Percentiles rank a stretch among this genome's conserved stretches.
Evolutionary conservation across 1,284 basidiomycete species (phyloP).

Genomic region (Moesziomyces sp.): DNA sequence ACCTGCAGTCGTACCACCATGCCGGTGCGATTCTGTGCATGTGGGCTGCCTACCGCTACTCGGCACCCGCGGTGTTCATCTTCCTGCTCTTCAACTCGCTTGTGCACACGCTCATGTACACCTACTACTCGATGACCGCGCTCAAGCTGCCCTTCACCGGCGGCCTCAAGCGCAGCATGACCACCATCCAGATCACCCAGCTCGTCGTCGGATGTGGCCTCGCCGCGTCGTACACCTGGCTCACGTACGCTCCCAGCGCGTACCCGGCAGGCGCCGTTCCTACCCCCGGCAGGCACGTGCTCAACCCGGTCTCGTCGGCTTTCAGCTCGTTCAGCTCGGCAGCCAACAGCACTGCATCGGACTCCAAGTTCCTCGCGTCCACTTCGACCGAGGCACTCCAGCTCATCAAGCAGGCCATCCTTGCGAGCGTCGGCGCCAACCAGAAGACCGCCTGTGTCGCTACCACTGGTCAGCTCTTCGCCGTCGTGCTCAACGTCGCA

Average conservation of each 20-base stretch:
- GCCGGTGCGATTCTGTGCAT: conserved; percentile 65
- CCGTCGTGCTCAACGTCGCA: conserved; percentile 41
- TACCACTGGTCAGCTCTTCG: conserved; percentile 43
- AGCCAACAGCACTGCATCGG: conserved; percentile 5
- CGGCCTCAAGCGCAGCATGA: conserved; percentile 62
- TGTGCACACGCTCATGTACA: conserved; percentile 58
- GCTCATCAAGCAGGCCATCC: conserved; percentile 25
- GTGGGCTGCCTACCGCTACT: conserved; percentile 65
- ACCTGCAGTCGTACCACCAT: conserved; percentile 60
- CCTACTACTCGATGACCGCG: conserved; percentile 64
- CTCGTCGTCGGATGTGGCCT: conserved; percentile 51
- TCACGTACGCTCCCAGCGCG: conserved; percentile 41
- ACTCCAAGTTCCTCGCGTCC: neutral
- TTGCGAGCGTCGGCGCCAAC: conserved; percentile 10
- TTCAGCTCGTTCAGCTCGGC: conserved; percentile 16
- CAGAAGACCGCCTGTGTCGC: conserved; percentile 31
- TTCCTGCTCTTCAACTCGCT: conserved; percentile 53
- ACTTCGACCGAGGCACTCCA: conserved; percentile 26
- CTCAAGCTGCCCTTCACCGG: conserved; percentile 64
- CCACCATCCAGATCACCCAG: conserved; percentile 62
- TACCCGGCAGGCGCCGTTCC: conserved; percentile 42
- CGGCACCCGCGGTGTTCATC: conserved; percentile 52
- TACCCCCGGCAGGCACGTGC: conserved; percentile 30
- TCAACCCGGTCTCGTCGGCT: conserved; percentile 27
- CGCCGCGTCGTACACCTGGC: conserved; percentile 39